Conservation (phyloP, 1,284 basidiomycete species). For the Ganoderma sp. region DNA sequence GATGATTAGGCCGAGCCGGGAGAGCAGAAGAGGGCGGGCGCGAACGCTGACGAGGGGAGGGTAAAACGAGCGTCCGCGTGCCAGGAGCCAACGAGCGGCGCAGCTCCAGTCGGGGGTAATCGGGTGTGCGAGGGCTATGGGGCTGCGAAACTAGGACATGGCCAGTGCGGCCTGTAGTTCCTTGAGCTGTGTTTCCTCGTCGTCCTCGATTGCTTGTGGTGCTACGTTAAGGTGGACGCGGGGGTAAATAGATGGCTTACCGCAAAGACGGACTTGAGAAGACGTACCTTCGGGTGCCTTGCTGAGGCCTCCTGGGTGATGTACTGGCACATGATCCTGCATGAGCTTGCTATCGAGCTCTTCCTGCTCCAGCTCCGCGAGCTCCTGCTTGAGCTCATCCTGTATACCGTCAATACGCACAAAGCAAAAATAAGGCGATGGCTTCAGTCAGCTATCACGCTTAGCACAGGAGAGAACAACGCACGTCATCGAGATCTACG, state of each 20-base stretch:
- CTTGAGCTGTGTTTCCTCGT: constrained; percentile 92
- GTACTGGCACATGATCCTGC: constrained; percentile 90
- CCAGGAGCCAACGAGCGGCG: constrained; percentile 9
- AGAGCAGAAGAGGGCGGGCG: constrained; percentile 8
- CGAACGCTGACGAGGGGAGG: constrained; percentile 12
- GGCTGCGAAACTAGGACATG: constrained; percentile 56
- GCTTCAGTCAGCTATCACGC: not conserved
- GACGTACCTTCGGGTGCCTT: constrained; percentile 62
- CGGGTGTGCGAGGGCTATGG: constrained; percentile 20
- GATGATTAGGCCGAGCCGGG: constrained; percentile 27
- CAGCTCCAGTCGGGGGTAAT: not conserved
- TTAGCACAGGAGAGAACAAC: constrained; percentile 24
- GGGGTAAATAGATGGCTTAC: constrained; percentile 10
- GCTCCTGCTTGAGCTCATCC: constrained; percentile 84
- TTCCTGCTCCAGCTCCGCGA: constrained; percentile 92
- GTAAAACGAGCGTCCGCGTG: constrained; percentile 27
- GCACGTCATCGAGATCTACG: constrained; percentile 76
- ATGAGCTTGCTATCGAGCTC: constrained; percentile 87
- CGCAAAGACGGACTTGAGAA: constrained; percentile 10
- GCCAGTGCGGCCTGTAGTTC: constrained; percentile 92
- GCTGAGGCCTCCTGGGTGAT: constrained; percentile 74
- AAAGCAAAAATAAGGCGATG: not conserved
- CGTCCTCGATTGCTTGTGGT: constrained; percentile 77
- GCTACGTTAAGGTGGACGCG: constrained; percentile 35
- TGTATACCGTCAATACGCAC: constrained; percentile 41